Percentiles rank a stretch among this genome's conserved stretches.
Evolutionary conservation across 2,329 filamentous ascomycete species (phyloP).

Genomic region (Botryotinia globosa): DNA sequence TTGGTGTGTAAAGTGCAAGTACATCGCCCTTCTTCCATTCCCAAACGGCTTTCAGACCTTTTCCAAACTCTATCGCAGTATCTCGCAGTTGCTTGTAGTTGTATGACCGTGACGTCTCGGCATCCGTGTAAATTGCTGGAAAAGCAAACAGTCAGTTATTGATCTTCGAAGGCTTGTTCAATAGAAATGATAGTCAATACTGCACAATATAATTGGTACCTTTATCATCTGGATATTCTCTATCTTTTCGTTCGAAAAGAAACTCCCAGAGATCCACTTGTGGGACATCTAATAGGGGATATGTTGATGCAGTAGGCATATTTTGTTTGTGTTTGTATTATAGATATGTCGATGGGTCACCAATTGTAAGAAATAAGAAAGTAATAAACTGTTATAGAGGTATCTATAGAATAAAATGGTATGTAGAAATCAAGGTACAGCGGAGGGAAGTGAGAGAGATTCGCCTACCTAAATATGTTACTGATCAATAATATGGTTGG

Average conservation of each 20-base stretch:
- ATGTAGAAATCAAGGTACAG: background rate
- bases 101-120: constrained; percentile 64
- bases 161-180: background rate
- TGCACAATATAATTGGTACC: constrained; percentile 46
- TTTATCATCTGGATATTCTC: constrained; percentile 67
- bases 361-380: background rate
- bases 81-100: constrained; percentile 66
- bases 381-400: background rate
- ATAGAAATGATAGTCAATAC: constrained; percentile 44
- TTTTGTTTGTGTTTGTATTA: background rate
- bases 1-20: constrained; percentile 78
- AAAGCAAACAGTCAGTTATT: constrained; percentile 1
- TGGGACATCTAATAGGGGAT: constrained; percentile 59
- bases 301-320: constrained; percentile 36
- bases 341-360: background rate
- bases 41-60: constrained; percentile 70
- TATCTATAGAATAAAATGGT: background rate
- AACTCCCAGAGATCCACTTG: constrained; percentile 75
- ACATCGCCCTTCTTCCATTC: constrained; percentile 83
- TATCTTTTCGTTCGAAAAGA: constrained; percentile 68
- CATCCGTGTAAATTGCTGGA: constrained; percentile 74
- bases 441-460: background rate
- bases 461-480: background rate
- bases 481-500: background rate
- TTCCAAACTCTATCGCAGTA: constrained; percentile 71